Evolutionary conservation across 176 grass and related monocot species (phyloP), one percentile per base, ranked within the genome.

Genomic region (Oryza officinalis): DNA sequence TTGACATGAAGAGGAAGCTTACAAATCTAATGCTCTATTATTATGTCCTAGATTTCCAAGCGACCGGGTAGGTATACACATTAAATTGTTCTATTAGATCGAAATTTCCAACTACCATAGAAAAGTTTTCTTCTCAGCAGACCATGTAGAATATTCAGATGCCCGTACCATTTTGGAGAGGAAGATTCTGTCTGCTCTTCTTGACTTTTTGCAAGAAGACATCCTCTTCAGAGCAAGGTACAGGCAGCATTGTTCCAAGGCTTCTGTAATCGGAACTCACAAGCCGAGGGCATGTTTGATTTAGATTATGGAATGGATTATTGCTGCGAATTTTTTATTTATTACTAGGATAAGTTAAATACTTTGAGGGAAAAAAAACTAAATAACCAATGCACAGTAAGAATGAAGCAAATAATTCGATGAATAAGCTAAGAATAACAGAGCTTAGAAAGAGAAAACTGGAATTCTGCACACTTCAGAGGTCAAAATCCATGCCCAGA

Each of bases 141-240:
- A 73, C 8, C 8, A 11, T 41, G 71, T 49, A 74, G 47, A 45
- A 45, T 41, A 70, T 14, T 45, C n/a, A 71, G 12, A 54, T 71
- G 45, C 27, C 28, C 44, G 47, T 15, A 30, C 25, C 37, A 44
- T 44, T 41, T 41, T 41, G 10, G 2, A 45, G 27, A 11, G 23
- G 63, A 74, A 47, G 7, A 83, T 83, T 65, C 57, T 47, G 12
- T 74, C 27, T 23, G 54, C 37, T 47, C 3, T 15, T 83, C 22
- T 28, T 83, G 69, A 17, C 63, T 83, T 33, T 26, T 6, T 50
- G 64, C 27, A 35, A 15, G 25, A 13, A 27, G 40, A 17, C 40
- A 70, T 18, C 8, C 10, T 44, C 33, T 8, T 41, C 1, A 41
- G 1, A 41, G 40, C 40, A 41, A 10, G 40, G 40, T 10, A 41